Base-by-base conservation (phyloP, 306 rosid genomes). In the Rosa lucieae region DNA sequence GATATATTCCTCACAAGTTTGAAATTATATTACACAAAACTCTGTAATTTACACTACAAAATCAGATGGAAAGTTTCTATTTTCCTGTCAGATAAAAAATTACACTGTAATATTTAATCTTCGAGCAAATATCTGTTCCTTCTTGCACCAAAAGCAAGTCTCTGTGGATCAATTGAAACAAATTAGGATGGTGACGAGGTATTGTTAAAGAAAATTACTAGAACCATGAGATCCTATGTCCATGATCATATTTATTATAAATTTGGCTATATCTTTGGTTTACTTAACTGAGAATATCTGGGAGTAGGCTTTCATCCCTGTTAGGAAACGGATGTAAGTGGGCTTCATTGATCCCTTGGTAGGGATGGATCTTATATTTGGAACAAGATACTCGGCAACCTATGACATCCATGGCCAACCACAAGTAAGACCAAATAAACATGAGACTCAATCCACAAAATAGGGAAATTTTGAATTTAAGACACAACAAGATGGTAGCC, bases 71-170 rank as follows among this genome's bases (percentile, higher is more conserved):
- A 61, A 23, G 67, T 10, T 23, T 61, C 15, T 62, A 0, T 29
- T 63, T 63, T 63, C 69, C 37, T 2, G 13, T 32, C 69, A 39
- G 17, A 65, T 8, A 52, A 44, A 55, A 1, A 9, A 40, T 21
- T 63, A 20, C 53, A 44, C 26, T 18, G 26, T 3, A 40, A 48
- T 15, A 11, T 72, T 94, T 88, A 92, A 80, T 94, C 97, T 84
- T 94, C 99, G 67, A 87, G 88, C 78, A 94, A 8, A 74, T 91
- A 83, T 63, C 83, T 88, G 87, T 92, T 94, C 90, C 94, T 92
- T 85, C 99, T 89, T 77, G 97, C 97, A n/a, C 99, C 97, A 46
- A 94, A 92, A 76, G 97, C 97, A 48, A 92, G 56, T 83, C 98
- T 90, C 98, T 94, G 97, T 9, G 79, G 21, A 79, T 53, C 43